Evolutionary conservation across 2,329 filamentous ascomycete genomes (phyloP), one percentile per base, ranked within the genome.

Genomic region (Stachybotrys elegans): DNA sequence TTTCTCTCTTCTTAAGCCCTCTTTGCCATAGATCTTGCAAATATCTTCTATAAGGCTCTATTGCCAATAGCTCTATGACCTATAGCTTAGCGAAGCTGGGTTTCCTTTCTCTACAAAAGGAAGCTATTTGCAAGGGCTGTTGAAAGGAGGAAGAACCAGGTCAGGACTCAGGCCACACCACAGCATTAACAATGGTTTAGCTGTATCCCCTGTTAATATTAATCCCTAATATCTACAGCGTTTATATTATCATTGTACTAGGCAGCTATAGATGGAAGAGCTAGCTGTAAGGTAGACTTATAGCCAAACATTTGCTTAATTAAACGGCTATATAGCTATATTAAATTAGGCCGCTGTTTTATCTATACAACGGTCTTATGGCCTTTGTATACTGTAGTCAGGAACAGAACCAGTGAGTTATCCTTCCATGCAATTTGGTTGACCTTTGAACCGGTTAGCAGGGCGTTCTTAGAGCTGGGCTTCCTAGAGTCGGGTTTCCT

Each of bases 401-500:
- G 35, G 35, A 37, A 37, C 17, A 37, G 13, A n/a, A 37, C 35
- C 13, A 37, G 35, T n/a, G 35, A n/a, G 19, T 37, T 37, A 19
- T 37, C 35, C 20, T 37, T 37, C 35, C 35, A 37, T 20, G 17
- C 35, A 19, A 22, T 37, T 37, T 37, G 31, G 31, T 34, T 34
- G 31, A 34, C 31, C 31, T 34, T 34, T 7, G 31, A 34, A 34
- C 31, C 31, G 31, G 31, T 34, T 34, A 34, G 31, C 17, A 34
- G 31, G 31, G 31, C 31, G 31, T 34, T n/a, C n/a, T n/a, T n/a
- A n/a, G n/a, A n/a, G n/a, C n/a, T n/a, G n/a, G n/a, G n/a, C n/a
- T 34, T 34, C 31, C 31, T 34, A n/a, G 31, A 34, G 31, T 16
- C 31, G 31, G 31, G 22, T 44, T 51, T 46, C 51, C 48, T 13